A percentile compares a stretch with the other conserved stretches of the same genome.
Evolutionary conservation across 2,329 filamentous ascomycete species (phyloP).

Genomic region (Tolypocladium ovalisporum): DNA sequence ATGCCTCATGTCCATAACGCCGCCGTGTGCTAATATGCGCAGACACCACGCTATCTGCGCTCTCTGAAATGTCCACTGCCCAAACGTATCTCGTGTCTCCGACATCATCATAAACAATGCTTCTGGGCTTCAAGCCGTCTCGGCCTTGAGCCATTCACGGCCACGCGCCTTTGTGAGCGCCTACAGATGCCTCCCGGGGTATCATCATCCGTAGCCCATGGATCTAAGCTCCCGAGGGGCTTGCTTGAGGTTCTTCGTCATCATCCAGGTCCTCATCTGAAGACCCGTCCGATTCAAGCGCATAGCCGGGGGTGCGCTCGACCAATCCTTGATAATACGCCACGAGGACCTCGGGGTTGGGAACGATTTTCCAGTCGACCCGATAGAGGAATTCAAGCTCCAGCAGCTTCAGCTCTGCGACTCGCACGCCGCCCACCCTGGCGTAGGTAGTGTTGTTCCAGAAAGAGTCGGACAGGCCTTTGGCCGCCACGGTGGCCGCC

Average conservation of each 20-base stretch:
- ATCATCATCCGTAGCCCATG: slow-evolving; percentile 1
- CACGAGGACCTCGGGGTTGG: slow-evolving; percentile 83
- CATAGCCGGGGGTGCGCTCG: slow-evolving; percentile 48
- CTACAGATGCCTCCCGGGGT: slow-evolving; percentile 1
- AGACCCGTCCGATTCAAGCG: slow-evolving; percentile 29
- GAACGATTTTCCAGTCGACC: slow-evolving; percentile 94
- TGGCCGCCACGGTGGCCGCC: slow-evolving; percentile 88
- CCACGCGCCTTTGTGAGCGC: background rate
- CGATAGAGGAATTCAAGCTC: slow-evolving; percentile 89
- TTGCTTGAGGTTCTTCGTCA: slow-evolving; percentile 17
- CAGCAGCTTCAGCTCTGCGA: slow-evolving; percentile 79
- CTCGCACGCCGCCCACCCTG: slow-evolving; percentile 80
- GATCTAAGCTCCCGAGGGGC: slow-evolving; percentile 1
- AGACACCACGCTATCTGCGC: background rate
- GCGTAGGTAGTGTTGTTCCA: slow-evolving; percentile 98
- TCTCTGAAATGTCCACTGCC: background rate
- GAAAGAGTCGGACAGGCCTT: slow-evolving; percentile 91
- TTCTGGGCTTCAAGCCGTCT: background rate
- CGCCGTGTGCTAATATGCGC: background rate
- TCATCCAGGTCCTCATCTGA: slow-evolving; percentile 19
- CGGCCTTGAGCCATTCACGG: background rate
- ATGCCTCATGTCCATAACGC: background rate
- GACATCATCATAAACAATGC: background rate
- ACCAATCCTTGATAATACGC: slow-evolving; percentile 89
- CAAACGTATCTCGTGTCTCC: background rate